Base-by-base conservation (phyloP, 208 protist genomes). In the Acanthamoeba triangularis region DNA sequence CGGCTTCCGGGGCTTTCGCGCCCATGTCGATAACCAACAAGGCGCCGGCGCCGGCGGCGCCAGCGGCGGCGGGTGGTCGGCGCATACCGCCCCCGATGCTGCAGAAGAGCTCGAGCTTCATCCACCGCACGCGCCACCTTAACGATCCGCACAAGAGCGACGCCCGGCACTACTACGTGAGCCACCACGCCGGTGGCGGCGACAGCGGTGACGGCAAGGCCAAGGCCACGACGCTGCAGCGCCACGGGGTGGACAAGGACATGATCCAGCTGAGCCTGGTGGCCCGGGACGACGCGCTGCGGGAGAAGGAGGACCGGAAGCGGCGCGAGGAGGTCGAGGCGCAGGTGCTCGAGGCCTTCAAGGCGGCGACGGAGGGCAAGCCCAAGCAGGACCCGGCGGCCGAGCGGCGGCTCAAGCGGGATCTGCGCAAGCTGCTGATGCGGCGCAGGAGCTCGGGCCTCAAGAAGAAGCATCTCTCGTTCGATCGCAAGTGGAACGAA, bases 401-500 rank as follows among this genome's bases (percentile, higher is more conserved):
- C 37, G 72, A 82, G 41, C 72, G 37, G 30, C 30, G 41, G 37
- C 72, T 82, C 72, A 82, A 49, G 72, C 72, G 72, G 6, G 72
- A 82, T 8, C 72, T 82, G 8, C n/a, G 72, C 35, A 85, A 85
- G 76, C 44, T 85, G 44, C 35, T 56, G 3, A 85, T 59, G 76
- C 76, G 76, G 23, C 76, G 76, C 13, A 7, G 41, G 13, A 85
- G 76, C 16, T 87, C 78, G 18, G 78, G 78, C 11, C 78, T 87
- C 28, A 87, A 28, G 8, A 87, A 61, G 78, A 87, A 87, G 49
- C 23, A 87, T 61, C 41, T 87, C 28, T 7, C 3, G 8, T 87
- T 87, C 18, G 78, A 87, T 47, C 78, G 78, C 41, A 28, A 87
- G n/a, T 87, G 78, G 78, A 87, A 87, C 49, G 78, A 87, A 23